Evolutionary conservation across 257 asterid genomes (phyloP).

Genomic region (Forsythia suspensa): DNA sequence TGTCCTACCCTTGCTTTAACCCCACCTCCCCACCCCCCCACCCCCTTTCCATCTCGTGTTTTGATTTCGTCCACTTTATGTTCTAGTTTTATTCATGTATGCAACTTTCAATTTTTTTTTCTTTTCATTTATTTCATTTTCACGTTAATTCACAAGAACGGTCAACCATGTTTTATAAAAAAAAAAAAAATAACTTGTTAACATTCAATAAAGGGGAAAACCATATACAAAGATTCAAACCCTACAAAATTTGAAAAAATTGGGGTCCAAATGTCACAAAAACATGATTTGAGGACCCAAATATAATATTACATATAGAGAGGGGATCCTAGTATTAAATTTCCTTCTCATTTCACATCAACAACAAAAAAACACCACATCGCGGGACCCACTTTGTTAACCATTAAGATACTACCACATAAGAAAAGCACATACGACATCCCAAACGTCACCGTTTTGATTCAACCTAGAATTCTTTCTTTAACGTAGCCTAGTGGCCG

Average conservation of each 20-base stretch:
- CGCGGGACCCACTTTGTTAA: constrained; percentile 27
- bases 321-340: not conserved
- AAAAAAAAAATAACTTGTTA: no score
- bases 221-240: not conserved
- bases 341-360: constrained; percentile 33
- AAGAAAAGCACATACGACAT: constrained; percentile 13
- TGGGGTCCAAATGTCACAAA: not conserved
- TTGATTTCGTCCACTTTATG: no score
- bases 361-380: constrained; percentile 34
- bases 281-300: not conserved
- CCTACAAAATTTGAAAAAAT: not conserved
- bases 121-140: no score
- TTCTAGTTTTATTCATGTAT: no score
- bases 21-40: no score
- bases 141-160: no score
- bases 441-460: constrained; percentile 28
- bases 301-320: not conserved
- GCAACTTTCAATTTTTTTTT: no score
- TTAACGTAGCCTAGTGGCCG: constrained; percentile 45
- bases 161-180: no score
- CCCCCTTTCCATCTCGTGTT: no score
- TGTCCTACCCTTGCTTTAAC: no score
- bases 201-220: no score
- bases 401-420: constrained; percentile 29
- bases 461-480: constrained; percentile 18